Evolutionary conservation across 2,329 filamentous ascomycete species (phyloP).

Genomic region (Dactylella cylindrospora): DNA sequence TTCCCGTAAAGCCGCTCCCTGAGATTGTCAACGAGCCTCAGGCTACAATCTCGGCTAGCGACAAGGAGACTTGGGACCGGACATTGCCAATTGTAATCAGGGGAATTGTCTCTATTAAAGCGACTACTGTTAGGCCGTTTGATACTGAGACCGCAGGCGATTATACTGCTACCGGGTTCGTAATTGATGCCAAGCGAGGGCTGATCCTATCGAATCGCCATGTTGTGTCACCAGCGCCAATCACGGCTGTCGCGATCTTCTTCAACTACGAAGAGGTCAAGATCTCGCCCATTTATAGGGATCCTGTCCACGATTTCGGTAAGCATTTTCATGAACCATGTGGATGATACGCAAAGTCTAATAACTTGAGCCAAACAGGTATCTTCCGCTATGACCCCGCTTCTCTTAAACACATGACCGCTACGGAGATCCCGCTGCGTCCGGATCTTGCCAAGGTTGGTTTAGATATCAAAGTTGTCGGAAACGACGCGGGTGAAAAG

Average conservation of each 20-base stretch:
- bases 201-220: conserved; percentile 49
- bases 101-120: conserved; percentile 49
- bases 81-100: conserved; percentile 48
- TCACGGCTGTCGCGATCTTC: conserved; percentile 49
- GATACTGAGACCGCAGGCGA: conserved; percentile 49
- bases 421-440: conserved; percentile 49
- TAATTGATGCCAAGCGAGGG: conserved; percentile 48
- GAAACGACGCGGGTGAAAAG: conserved; percentile 50
- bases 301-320: conserved; percentile 49
- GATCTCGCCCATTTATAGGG: conserved; percentile 48
- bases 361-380: neutral
- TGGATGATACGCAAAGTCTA: too few relatives aligned
- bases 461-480: conserved; percentile 49
- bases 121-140: conserved; percentile 49
- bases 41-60: conserved; percentile 40
- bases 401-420: conserved; percentile 48
- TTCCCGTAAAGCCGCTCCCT: conserved; percentile 34
- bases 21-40: conserved; percentile 43
- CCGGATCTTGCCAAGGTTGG: conserved; percentile 48
- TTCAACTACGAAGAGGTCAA: conserved; percentile 50
- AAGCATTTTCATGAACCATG: neutral
- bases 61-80: conserved; percentile 49
- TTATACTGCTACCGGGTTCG: conserved; percentile 49
- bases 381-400: conserved; percentile 49
- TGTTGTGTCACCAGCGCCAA: conserved; percentile 49